Conservation (phyloP, 768 basidiomycete genomes). For the Mycena metata region DNA sequence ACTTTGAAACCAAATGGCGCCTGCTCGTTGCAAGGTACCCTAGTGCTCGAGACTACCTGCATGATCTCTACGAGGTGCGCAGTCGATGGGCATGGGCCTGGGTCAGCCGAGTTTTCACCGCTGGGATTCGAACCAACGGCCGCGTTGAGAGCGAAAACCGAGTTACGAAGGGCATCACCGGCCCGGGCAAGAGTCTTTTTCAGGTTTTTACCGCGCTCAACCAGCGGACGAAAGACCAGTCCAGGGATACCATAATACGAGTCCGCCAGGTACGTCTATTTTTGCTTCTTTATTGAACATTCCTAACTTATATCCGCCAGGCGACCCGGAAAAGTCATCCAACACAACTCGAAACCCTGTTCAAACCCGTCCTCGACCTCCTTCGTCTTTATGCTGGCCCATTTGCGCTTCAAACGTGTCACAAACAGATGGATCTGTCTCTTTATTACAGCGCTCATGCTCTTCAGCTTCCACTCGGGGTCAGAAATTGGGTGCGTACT, state of each 20-base stretch:
- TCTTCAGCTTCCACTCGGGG: slow-evolving; percentile 43
- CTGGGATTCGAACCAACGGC: slow-evolving; percentile 52
- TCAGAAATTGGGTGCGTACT: slow-evolving; percentile 48
- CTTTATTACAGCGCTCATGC: slow-evolving; percentile 45
- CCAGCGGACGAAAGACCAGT: slow-evolving; percentile 42
- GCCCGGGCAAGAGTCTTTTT: slow-evolving; percentile 41
- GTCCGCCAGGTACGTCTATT: slow-evolving; percentile 43
- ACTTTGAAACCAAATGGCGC: slow-evolving; percentile 44
- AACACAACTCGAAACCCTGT: slow-evolving; percentile 44
- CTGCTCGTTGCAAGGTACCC: slow-evolving; percentile 34
- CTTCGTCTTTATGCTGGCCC: slow-evolving; percentile 45
- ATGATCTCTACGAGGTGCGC: slow-evolving; percentile 45
- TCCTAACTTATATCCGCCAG: no score
- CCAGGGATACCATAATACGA: slow-evolving; percentile 14
- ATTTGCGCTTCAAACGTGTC: slow-evolving; percentile 47
- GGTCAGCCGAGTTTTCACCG: slow-evolving; percentile 47
- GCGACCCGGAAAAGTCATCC: slow-evolving; percentile 47
- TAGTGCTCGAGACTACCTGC: slow-evolving; percentile 43
- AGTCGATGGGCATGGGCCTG: slow-evolving; percentile 54
- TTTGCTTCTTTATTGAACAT: no score
- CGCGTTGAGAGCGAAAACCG: slow-evolving; percentile 50
- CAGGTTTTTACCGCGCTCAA: slow-evolving; percentile 45
- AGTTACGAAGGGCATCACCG: slow-evolving; percentile 44
- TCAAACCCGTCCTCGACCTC: slow-evolving; percentile 41
- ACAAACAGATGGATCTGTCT: slow-evolving; percentile 49